Conservation (phyloP, 2,329 filamentous ascomycete genomes). For the Ophiostoma fasciatum region DNA sequence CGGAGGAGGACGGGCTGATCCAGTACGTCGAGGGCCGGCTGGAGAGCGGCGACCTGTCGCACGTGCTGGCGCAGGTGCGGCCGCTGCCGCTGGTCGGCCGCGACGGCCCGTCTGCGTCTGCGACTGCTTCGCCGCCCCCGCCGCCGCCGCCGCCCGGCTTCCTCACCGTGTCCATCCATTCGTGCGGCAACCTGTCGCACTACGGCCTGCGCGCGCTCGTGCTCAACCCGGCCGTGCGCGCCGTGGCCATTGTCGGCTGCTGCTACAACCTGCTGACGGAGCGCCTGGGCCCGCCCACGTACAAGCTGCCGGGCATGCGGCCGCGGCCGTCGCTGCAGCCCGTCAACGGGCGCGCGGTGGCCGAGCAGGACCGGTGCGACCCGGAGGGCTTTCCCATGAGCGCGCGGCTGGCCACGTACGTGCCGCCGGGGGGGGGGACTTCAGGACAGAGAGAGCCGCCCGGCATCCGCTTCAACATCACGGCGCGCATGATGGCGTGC, state of each 20-base stretch:
- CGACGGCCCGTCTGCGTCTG: no score
- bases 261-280: constrained; percentile 97
- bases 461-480: constrained; percentile 82
- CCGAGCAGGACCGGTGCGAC: constrained; percentile 60
- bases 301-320: constrained; percentile 59
- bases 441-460: constrained; percentile 32
- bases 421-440: constrained; percentile 18
- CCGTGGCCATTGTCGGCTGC: constrained; percentile 93
- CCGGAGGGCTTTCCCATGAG: constrained; percentile 94
- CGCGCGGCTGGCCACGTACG: constrained; percentile 44
- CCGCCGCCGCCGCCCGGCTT: constrained; percentile 26
- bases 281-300: constrained; percentile 70
- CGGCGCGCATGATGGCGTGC: constrained; percentile 93
- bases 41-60: constrained; percentile 55
- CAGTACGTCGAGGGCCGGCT: constrained; percentile 66
- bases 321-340: constrained; percentile 49
- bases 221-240: constrained; percentile 68
- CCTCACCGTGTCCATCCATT: constrained; percentile 91
- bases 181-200: constrained; percentile 93
- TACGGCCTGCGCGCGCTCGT: constrained; percentile 78
- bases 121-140: constrained; percentile 20
- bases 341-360: constrained; percentile 51
- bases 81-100: constrained; percentile 42
- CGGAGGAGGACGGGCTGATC: constrained; percentile 50
- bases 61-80: constrained; percentile 48